Evolutionary conservation across 805 yeast genomes (phyloP), one percentile per base, ranked within the genome.

Genomic region (Hanseniaspora lindneri): DNA sequence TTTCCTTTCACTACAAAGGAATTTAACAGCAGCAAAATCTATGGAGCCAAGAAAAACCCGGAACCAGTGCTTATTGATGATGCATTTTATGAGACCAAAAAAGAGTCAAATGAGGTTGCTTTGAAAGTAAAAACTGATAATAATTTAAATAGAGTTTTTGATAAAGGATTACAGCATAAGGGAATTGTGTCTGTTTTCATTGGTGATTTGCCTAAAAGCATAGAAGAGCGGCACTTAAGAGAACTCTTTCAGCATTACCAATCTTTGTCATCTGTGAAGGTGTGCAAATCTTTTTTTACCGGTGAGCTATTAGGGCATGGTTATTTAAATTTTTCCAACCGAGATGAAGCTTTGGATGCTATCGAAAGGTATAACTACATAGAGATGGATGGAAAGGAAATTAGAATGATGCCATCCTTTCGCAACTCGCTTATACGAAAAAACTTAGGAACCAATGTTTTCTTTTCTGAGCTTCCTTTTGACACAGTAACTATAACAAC

Each of bases 281-380:
- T 83, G 35, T 77, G 86, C 54, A 64, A 69, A 49, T 75, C 76
- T 54, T 71, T 75, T 23, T 63, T 66, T 28, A 66, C 74, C n/a
- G 73, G 73, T 21, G 63, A 69, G 42, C 75, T 87, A 1, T 64
- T 84, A 50, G 82, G 86, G 2, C 80, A 82, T 61, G 92, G 86
- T 0, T 83, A 81, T 59, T 77, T 81, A 17, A 80, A 82, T 50
- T 80, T 79, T 58, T 62, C 64, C 7, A 63, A 60, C 4, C 66
- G 67, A 39, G 56, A 62, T 9, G 80, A 75, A 47, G 85, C 85
- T 0, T 69, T 69, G 33, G 47, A 51, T 29, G 86, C 84, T 2
- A 66, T 75, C 41, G 78, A 74, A 41, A 69, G 73, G 9, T 70
- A 79, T 62, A 81, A 78, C 59, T 75, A 73, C 54, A 66, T 67